These are phyloP conservation scores for Metarhizium rileyi DNA, from an alignment of 2,329 filamentous ascomycete species.

Conservation along the genomic window DNA sequence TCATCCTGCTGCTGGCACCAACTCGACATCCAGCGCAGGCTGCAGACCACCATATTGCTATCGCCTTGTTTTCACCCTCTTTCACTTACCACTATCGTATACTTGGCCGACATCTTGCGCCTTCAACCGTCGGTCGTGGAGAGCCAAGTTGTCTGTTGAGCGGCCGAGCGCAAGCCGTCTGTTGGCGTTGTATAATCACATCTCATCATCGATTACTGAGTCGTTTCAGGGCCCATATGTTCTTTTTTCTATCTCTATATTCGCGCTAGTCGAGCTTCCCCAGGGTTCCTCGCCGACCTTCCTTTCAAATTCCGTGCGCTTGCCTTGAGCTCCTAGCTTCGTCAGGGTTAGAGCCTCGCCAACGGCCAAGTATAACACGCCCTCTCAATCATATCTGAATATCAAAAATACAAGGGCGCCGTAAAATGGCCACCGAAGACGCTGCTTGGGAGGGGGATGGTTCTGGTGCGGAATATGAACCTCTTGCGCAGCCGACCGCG, in stretches of 20 bases:
- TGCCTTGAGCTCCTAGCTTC: neutral
- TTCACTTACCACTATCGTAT: neutral
- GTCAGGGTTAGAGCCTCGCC: neutral
- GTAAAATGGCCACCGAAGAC: constrained; percentile 29
- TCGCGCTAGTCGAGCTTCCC: neutral
- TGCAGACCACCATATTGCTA: neutral
- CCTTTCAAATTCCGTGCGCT: neutral
- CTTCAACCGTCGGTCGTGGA: neutral
- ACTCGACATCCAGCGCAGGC: constrained; percentile 5
- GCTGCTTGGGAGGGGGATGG: constrained; percentile 43
- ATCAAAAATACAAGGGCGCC: neutral
- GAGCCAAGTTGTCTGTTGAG: neutral
- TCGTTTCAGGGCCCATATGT: neutral
- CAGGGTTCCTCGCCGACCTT: neutral
- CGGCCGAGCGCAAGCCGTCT: neutral
- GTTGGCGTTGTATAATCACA: neutral
- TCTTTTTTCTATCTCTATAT: neutral
- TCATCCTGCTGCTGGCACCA: constrained; percentile 4
- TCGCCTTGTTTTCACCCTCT: neutral
- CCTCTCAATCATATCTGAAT: neutral
- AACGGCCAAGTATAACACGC: neutral
- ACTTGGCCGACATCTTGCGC: neutral
- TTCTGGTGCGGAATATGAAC: constrained; percentile 46
- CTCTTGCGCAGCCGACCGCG: constrained; percentile 42
- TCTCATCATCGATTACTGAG: neutral